Base-by-base conservation (phyloP, 176 grass and related monocot genomes). In the Melocanna baccifera region DNA sequence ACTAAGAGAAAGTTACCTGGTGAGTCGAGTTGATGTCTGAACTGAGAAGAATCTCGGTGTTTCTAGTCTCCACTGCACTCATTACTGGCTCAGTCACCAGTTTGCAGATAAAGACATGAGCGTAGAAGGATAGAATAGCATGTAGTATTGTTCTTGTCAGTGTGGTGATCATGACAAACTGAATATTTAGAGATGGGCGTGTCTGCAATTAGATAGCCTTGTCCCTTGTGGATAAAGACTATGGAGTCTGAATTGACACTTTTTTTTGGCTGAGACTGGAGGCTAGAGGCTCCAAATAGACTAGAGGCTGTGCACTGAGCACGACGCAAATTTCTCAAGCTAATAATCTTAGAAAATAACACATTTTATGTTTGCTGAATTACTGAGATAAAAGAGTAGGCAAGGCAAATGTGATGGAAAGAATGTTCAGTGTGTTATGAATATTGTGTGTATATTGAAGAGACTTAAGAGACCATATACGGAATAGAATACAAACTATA, bases 31-130 rank as follows among this genome's bases (percentile, higher is more conserved):
- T 50, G 20, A 40, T 53, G 42, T 41, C 75, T 26, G 62, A 65
- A 67, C 29, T 57, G 61, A 45, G 61, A 62, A 70, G 28, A 57
- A 69, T 70, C 62, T 14, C 3, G 13, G 57, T 56, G 75, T 32
- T 83, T 75, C 65, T 23, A 74, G 75, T 79, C 40, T 78, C 29
- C 20, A 68, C 25, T 69, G 69, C 62, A 89, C 75, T 87, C 62
- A 86, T 36, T 62, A 26, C 28, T 46, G 22, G 2, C 43, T 71
- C 62, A 7, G 1, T 6, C 37, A 47, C 51, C 40, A 36, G 43
- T 75, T 39, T 58, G 74, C 16, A 78, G 56, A 57, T 39, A 32
- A 68, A 68, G 78, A 75, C 62, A 56, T 45, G 26, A 43, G 66
- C 32, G 46, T 48, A 64, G 70, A 68, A 76, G 40, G 39, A 73